Conservation (phyloP, 805 yeast genomes). For the Metschnikowia kofuensis region DNA sequence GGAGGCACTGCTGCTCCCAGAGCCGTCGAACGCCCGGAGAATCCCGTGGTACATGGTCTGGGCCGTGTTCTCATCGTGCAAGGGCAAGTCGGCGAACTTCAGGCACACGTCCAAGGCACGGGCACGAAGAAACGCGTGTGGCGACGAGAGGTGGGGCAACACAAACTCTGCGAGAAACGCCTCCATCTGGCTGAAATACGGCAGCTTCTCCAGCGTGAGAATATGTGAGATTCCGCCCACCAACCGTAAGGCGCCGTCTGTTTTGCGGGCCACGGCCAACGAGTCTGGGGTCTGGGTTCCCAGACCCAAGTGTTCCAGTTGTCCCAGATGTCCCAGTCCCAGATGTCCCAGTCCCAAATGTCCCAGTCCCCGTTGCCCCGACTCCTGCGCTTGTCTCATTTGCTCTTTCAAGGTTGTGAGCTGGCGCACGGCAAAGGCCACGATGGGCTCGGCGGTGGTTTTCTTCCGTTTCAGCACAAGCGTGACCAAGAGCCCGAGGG, state of each 20-base stretch:
- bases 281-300: no score
- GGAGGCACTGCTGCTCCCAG: no score
- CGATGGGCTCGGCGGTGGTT: slow-evolving; percentile 55
- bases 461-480: slow-evolving; percentile 67
- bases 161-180: slow-evolving; percentile 59
- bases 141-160: slow-evolving; percentile 67
- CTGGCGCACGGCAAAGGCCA: slow-evolving; percentile 55
- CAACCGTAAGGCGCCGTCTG: slow-evolving; percentile 78
- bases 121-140: slow-evolving; percentile 68
- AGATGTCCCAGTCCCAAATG: no score
- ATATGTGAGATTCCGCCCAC: slow-evolving; percentile 69
- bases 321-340: no score
- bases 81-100: slow-evolving; percentile 60
- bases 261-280: slow-evolving; percentile 40
- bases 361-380: no score
- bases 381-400: no score
- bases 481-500: slow-evolving; percentile 67
- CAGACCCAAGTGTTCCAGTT: no score
- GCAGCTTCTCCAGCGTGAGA: slow-evolving; percentile 52
- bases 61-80: slow-evolving; percentile 30
- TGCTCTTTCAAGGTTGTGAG: slow-evolving; percentile 30
- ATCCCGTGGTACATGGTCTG: slow-evolving; percentile 34
- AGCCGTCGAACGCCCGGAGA: slow-evolving; percentile 23
- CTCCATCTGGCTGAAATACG: slow-evolving; percentile 64
- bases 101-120: slow-evolving; percentile 66